A percentile compares a stretch with the other conserved stretches of the same genome.
These are phyloP conservation scores for Gracilaria domingensis DNA, from an alignment of 23 red algal species.

Conservation along the genomic window DNA sequence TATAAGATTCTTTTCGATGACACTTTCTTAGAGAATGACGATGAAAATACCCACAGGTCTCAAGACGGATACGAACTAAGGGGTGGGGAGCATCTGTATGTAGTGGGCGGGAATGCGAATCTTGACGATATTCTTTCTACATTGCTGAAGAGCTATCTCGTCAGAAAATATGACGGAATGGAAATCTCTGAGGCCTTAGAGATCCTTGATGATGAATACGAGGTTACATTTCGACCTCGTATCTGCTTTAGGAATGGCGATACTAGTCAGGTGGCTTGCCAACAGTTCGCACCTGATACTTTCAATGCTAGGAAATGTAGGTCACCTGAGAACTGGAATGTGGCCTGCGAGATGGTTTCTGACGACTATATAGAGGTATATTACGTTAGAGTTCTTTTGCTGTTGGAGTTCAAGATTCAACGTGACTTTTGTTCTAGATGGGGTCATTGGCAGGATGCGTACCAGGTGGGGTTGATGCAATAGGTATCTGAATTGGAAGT, in stretches of 20 bases:
- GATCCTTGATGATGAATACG: background rate
- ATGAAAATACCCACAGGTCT: background rate
- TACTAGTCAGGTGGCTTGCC: background rate
- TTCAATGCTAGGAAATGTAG: background rate
- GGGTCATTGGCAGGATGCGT: constrained; percentile 3
- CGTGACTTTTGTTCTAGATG: background rate
- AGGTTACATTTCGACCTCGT: constrained; percentile 2
- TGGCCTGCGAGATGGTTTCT: background rate
- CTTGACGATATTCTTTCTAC: background rate
- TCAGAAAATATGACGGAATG: background rate
- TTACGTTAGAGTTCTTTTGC: background rate
- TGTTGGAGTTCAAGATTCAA: background rate
- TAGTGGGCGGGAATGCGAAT: background rate
- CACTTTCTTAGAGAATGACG: background rate
- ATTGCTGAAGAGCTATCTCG: background rate
- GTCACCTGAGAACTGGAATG: background rate
- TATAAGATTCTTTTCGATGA: background rate
- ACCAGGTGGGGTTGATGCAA: background rate
- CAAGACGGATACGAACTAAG: background rate
- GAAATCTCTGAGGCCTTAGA: background rate
- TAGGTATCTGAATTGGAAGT: constrained; percentile 1
- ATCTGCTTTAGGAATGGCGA: background rate
- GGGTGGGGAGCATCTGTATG: background rate
- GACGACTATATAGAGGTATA: background rate
- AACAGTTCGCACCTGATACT: background rate